phyloP scores from a whole-genome alignment of 2,329 filamentous ascomycete genomes.

The Fusarium virguliforme region DNA sequence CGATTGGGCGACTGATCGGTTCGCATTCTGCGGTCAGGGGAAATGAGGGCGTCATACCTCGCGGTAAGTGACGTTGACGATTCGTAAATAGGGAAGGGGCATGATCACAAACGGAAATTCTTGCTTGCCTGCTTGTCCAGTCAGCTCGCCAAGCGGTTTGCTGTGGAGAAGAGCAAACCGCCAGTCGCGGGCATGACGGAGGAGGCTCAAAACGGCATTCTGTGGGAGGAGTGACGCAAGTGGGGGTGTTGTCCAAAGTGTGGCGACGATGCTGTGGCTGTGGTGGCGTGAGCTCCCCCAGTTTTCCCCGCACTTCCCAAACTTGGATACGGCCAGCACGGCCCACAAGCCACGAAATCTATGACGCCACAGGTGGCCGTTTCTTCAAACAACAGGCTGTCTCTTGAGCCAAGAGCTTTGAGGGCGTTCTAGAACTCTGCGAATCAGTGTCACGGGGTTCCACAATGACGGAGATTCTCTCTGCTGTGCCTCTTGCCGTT shows the following conservation, averaged over 20 bases:
- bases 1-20: slow-evolving; percentile 33
- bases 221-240: slow-evolving; percentile 32
- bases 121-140: slow-evolving; percentile 38
- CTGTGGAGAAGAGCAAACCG: slow-evolving; percentile 37
- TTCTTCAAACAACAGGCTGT: slow-evolving; percentile 21
- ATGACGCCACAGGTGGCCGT: slow-evolving; percentile 42
- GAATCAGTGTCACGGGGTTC: slow-evolving; percentile 41
- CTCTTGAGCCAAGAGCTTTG: slow-evolving; percentile 10
- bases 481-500: slow-evolving; percentile 17
- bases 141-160: slow-evolving; percentile 40
- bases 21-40: slow-evolving; percentile 23
- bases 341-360: slow-evolving; percentile 32
- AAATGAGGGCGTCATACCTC: slow-evolving; percentile 46
- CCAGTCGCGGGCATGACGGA: slow-evolving; percentile 39
- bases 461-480: slow-evolving; percentile 40
- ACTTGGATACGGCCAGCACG: slow-evolving; percentile 36
- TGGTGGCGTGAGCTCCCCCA: slow-evolving; percentile 49
- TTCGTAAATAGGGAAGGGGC: slow-evolving; percentile 33
- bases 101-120: slow-evolving; percentile 19
- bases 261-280: slow-evolving; percentile 45
- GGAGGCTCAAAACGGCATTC: slow-evolving; percentile 38
- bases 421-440: slow-evolving; percentile 40
- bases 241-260: slow-evolving; percentile 20
- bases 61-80: slow-evolving; percentile 49
- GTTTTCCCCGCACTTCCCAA: slow-evolving; percentile 38